Evolutionary conservation across 2,329 filamentous ascomycete genomes (phyloP).

Genomic region (Coniochaeta ligniaria): DNA sequence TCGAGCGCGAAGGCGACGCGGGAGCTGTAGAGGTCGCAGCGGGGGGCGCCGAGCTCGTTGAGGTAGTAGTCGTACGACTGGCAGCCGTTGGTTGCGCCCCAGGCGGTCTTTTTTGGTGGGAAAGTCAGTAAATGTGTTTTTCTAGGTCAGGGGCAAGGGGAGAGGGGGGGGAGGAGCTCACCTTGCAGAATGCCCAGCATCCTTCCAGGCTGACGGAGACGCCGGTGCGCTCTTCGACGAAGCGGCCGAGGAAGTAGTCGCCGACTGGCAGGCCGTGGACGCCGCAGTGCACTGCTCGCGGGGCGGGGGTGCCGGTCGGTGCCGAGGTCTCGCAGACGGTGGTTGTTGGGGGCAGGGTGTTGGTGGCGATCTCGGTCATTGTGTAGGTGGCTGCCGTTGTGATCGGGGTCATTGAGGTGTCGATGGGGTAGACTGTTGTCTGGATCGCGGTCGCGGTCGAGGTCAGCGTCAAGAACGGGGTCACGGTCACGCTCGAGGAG

Average conservation of each 20-base stretch:
- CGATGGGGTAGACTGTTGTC: conserved; percentile 2
- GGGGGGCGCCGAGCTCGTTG: conserved; percentile 19
- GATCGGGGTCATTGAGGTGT: background rate
- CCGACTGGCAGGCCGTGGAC: conserved; percentile 27
- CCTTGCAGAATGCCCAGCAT: conserved; percentile 34
- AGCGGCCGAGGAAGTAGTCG: conserved; percentile 30
- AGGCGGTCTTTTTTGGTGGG: conserved; percentile 17
- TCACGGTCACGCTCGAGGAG: background rate
- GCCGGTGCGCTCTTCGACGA: conserved; percentile 23
- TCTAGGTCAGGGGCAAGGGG: background rate
- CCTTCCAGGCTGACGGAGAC: conserved; percentile 28
- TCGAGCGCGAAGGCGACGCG: conserved; percentile 20
- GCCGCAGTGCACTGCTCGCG: conserved; percentile 26
- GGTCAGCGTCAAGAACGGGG: background rate
- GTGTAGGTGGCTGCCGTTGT: conserved; percentile 8
- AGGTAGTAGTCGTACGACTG: conserved; percentile 27
- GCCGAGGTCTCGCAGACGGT: conserved; percentile 22
- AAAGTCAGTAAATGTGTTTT: background rate
- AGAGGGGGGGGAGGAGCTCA: conserved; percentile 12
- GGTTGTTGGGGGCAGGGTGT: conserved; percentile 21
- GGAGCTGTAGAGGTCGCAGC: conserved; percentile 28
- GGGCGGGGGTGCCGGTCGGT: conserved; percentile 21
- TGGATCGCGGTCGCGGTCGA: background rate
- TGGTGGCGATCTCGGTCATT: conserved; percentile 26
- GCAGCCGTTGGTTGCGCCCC: conserved; percentile 23